phyloP scores from a whole-genome alignment of 805 yeast genomes.

The Metschnikowia aberdeeniae region DNA sequence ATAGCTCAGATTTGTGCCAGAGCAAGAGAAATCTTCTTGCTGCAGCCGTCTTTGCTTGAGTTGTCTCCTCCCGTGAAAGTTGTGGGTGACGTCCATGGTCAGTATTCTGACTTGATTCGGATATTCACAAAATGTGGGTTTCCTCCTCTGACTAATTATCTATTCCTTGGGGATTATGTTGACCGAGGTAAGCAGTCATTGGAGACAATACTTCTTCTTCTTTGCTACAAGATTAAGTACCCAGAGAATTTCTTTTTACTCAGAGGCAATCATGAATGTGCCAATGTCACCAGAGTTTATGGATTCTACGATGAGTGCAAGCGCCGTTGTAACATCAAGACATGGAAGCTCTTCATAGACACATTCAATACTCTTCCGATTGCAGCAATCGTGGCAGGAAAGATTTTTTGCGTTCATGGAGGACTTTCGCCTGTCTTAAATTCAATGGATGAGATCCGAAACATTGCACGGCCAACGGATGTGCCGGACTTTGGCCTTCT shows the following conservation, averaged over 20 bases:
- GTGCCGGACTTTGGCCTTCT: slow-evolving; percentile 80
- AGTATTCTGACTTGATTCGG: slow-evolving; percentile 85
- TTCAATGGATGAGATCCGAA: slow-evolving; percentile 69
- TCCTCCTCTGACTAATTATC: slow-evolving; percentile 90
- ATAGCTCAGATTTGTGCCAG: slow-evolving; percentile 80
- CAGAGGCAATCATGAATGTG: slow-evolving; percentile 97
- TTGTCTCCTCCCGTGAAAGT: slow-evolving; percentile 82
- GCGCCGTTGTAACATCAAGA: slow-evolving; percentile 84
- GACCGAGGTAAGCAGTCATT: slow-evolving; percentile 96
- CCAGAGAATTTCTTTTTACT: slow-evolving; percentile 93
- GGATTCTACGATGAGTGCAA: slow-evolving; percentile 98
- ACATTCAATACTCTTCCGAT: slow-evolving; percentile 93
- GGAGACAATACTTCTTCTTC: slow-evolving; percentile 81
- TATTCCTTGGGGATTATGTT: slow-evolving; percentile 94
- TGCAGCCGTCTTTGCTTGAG: slow-evolving; percentile 88
- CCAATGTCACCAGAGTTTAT: slow-evolving; percentile 92
- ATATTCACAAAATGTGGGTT: slow-evolving; percentile 94
- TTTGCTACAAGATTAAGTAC: slow-evolving; percentile 92
- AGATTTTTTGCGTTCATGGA: slow-evolving; percentile 89
- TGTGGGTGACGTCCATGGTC: slow-evolving; percentile 96
- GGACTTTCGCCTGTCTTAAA: slow-evolving; percentile 75
- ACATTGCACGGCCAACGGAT: slow-evolving; percentile 77
- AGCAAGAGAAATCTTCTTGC: slow-evolving; percentile 83
- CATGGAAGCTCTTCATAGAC: slow-evolving; percentile 92
- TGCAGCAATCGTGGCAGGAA: slow-evolving; percentile 93